Base-by-base conservation (phyloP, 352 stramenopile genomes). In the Globisporangium heterothallicum region DNA sequence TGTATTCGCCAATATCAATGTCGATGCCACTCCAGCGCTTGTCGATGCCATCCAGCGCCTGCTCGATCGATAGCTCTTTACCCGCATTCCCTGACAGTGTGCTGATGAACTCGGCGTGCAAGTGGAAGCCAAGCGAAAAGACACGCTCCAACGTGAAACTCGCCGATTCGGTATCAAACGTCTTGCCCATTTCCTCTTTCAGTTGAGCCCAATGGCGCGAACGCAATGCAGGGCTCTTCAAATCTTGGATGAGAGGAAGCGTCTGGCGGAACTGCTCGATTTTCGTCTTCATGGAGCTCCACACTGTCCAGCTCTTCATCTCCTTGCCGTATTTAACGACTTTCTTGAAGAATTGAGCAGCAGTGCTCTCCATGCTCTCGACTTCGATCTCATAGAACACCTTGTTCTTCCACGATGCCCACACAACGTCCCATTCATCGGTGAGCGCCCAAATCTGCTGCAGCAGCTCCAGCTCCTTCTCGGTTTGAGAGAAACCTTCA, bases 201-300 rank as follows among this genome's bases (percentile, higher is more conserved):
- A 94, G 63, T 38, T 91, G 78, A 22, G 72, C 71, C 91, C 91
- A 97, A 54, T 97, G 91, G 32, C 88, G 80, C 8, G 81, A 59
- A 8, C 91, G 78, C 27, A 97, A 54, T 7, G 88, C 88, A 21
- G 88, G 86, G 32, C 88, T 97, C 57, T 97, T 95, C 1, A 97
- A 70, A 42, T 97, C 88, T 61, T 96, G 84, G 45, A 97, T 97
- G 4, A 97, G 61, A n/a, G 88, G 89, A 34, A 97, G 63, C 0
- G 88, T 97, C 49, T 96, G 88, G 14, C 96, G 75, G 55, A 90
- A 88, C 59, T 97, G 94, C 42, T 97, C 92, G 42, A 97, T 96
- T 52, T 97, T 98, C 2, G 88, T 84, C 55, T 94, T 91, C 72
- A 97, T 97, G 10, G 93, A 78, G 42, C 75, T 88, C 88, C 90